Conservation (phyloP, 2,329 filamentous ascomycete genomes). For the Cladosporium oxysporum region DNA sequence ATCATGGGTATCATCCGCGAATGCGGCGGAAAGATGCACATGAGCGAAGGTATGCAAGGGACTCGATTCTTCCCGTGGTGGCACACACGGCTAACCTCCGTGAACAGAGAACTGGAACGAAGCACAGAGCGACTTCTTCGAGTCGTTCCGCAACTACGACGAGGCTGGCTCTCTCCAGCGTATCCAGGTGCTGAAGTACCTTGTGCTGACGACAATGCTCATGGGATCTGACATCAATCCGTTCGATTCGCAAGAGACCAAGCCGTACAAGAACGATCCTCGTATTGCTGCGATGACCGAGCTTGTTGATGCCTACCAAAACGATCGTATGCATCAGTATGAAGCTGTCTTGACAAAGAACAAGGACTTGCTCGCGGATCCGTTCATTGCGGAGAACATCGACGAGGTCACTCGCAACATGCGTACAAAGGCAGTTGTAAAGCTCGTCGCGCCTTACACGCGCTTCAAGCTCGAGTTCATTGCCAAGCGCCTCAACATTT, state of each 20-base stretch:
- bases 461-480: constrained; percentile 88
- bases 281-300: constrained; percentile 97
- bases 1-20: constrained; percentile 99
- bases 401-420: constrained; percentile 98
- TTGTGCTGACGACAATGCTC: constrained; percentile 94
- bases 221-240: constrained; percentile 99
- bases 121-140: constrained; percentile 96
- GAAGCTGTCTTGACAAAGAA: constrained; percentile 85
- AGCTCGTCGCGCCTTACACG: constrained; percentile 91
- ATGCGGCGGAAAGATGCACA: constrained; percentile 99
- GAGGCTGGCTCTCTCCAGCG: constrained; percentile 94
- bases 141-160: constrained; percentile 98
- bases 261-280: constrained; percentile 94
- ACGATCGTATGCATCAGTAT: constrained; percentile 90
- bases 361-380: constrained; percentile 83
- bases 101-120: constrained; percentile 88
- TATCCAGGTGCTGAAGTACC: constrained; percentile 96
- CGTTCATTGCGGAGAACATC: constrained; percentile 98
- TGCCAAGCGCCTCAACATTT: constrained; percentile 82
- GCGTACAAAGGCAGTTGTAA: constrained; percentile 92
- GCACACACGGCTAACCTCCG: constrained; percentile 27
- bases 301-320: constrained; percentile 92
- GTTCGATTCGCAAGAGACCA: constrained; percentile 97
- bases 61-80: constrained; percentile 18
- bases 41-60: constrained; percentile 72